A percentile compares a stretch with the other conserved stretches of the same genome.
These are phyloP conservation scores for Novymonas esmeraldas DNA, from an alignment of 208 protist species.

Conservation along the genomic window DNA sequence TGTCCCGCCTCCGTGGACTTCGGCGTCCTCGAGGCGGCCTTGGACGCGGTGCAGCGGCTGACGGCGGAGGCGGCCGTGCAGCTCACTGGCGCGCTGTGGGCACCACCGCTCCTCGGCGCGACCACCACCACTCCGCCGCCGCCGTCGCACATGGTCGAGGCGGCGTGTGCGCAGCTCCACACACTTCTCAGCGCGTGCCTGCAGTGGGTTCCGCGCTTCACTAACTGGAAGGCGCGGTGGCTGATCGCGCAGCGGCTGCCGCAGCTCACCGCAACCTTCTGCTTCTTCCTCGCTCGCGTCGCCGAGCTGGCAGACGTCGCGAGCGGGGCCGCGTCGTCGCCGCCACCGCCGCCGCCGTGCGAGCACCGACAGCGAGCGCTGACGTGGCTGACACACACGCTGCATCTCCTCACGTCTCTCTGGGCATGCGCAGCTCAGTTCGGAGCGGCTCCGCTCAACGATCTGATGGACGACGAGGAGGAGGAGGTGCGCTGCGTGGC, in stretches of 20 bases:
- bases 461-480: slow-evolving; percentile 55
- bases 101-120: background rate
- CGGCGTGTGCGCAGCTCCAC: slow-evolving; percentile 35
- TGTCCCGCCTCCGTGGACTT: slow-evolving; percentile 58
- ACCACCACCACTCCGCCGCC: background rate
- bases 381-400: slow-evolving; percentile 17
- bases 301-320: background rate
- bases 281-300: slow-evolving; percentile 33
- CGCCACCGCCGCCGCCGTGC: background rate
- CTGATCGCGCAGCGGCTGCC: slow-evolving; percentile 57
- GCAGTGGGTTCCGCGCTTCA: slow-evolving; percentile 42
- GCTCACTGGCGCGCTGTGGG: slow-evolving; percentile 2
- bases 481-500: slow-evolving; percentile 64
- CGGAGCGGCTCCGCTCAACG: slow-evolving; percentile 28
- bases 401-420: slow-evolving; percentile 36
- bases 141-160: background rate
- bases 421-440: slow-evolving; percentile 26
- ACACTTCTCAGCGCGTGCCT: slow-evolving; percentile 44
- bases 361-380: slow-evolving; percentile 8
- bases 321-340: too few relatives aligned
- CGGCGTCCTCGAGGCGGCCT: slow-evolving; percentile 48
- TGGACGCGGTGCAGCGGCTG: slow-evolving; percentile 55
- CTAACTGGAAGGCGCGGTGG: slow-evolving; percentile 72
- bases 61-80: slow-evolving; percentile 45
- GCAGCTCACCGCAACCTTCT: slow-evolving; percentile 40